Evolutionary conservation across 192 early-diverging fungal genomes (phyloP), one percentile per base, ranked within the genome.

Genomic region (Martensiomyces pterosporus): DNA sequence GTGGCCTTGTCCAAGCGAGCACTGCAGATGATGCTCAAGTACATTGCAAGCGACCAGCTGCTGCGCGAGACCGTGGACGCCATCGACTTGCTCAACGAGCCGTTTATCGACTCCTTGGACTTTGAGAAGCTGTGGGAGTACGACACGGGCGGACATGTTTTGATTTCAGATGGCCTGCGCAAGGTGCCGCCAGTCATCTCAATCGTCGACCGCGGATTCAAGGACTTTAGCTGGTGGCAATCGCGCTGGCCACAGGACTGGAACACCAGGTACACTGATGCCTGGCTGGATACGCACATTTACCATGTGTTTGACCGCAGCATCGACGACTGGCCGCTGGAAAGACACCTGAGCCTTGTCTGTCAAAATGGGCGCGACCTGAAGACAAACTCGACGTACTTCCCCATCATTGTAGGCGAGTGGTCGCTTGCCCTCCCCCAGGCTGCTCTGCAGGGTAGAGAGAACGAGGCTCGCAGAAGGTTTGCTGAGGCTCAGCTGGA

Each of bases 331-430:
- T 67, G 60, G 64, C 43, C 59, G 14, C 33, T 62, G 29, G 61
- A 67, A 39, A 49, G 38, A 19, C 75, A 77, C 14, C 39, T 77
- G 26, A 41, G 44, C 14, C 60, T 73, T 22, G 64, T 67, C 17
- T 64, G 64, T 32, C 43, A 57, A 17, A 59, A 71, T 29, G 64
- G 64, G 7, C 26, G 47, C 0, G 64, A 77, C 23, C 43, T 82
- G 13, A 57, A 40, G 29, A 19, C 67, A 2, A 73, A 77, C 25
- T 54, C 55, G n/a, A 63, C 72, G 1, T 57, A 64, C 22, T 79
- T 81, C 17, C 81, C 81, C 1, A 84, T 82, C 2, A 77, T 88
- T 64, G 85, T 86, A 4, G 86, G 86, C 25, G 86, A 88, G 46
- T 88, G 81, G 67, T 85, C 86, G 7, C 46, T 82, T 39, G 85